Conservation (phyloP, 2,329 filamentous ascomycete species). For the Penicillium griseofulvum region DNA sequence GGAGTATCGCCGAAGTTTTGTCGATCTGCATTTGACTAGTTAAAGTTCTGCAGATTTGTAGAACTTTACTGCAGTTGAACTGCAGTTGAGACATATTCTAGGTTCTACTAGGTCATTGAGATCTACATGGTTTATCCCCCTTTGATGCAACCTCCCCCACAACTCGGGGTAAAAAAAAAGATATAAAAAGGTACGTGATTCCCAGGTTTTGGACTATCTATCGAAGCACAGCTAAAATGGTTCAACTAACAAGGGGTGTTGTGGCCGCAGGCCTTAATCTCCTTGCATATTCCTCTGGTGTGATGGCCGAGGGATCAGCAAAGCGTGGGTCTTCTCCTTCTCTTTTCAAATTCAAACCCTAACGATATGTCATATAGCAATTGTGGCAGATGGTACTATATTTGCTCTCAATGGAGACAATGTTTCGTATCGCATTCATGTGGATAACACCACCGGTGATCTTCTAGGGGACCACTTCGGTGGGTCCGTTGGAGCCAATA, state of each 20-base stretch:
- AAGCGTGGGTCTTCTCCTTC: neutral
- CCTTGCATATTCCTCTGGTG: neutral
- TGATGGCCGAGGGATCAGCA: neutral
- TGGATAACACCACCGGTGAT: constrained; percentile 56
- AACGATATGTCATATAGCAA: constrained; percentile 36
- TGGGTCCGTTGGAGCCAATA: constrained; percentile 53
- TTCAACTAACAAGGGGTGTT: neutral
- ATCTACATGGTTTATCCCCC: neutral
- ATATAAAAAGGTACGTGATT: constrained; percentile 2
- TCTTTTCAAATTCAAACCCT: neutral
- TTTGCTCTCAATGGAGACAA: constrained; percentile 58
- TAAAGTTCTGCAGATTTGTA: neutral
- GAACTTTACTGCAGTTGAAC: neutral
- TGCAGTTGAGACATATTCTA: no score
- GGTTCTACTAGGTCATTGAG: neutral
- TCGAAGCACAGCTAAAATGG: neutral
- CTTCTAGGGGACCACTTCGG: constrained; percentile 63
- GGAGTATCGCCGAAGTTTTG: neutral
- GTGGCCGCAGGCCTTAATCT: neutral
- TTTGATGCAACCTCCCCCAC: neutral
- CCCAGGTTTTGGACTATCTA: neutral
- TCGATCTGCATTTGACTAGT: neutral
- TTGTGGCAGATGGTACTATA: constrained; percentile 54
- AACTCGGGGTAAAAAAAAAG: neutral
- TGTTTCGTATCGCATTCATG: constrained; percentile 64